Conservation (phyloP, 1,284 basidiomycete genomes). For the Malassezia dermatis region DNA sequence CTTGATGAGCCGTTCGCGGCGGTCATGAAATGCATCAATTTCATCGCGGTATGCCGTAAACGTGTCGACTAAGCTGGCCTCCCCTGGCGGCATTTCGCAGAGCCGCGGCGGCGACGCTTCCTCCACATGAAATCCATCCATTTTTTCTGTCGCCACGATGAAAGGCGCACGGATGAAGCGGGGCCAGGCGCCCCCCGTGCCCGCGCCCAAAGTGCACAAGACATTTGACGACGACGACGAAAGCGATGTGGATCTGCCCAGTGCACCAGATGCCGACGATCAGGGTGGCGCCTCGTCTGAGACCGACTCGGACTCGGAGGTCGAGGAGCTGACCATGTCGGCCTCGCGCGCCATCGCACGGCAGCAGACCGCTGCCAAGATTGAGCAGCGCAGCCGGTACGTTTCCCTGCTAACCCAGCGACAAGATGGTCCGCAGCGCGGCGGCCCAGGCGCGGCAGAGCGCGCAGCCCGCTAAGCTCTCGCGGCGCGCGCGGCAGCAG, state of each 20-base stretch:
- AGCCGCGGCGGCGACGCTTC: background rate
- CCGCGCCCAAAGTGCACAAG: background rate
- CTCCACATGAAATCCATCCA: conserved; percentile 4
- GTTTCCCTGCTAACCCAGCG: background rate
- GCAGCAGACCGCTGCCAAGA: background rate
- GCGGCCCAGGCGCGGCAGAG: conserved; percentile 4
- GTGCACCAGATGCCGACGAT: background rate
- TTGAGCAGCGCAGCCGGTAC: background rate
- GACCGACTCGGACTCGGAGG: conserved; percentile 1
- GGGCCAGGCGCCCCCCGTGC: background rate
- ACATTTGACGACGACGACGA: background rate
- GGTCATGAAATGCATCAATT: conserved; percentile 44
- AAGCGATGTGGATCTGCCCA: background rate
- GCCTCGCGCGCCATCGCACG: conserved; percentile 4
- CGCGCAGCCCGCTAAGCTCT: background rate
- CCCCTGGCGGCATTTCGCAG: background rate
- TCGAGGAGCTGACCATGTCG: conserved; percentile 13
- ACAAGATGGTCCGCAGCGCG: background rate
- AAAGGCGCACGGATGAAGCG: background rate
- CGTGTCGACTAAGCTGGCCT: background rate
- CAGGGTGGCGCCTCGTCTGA: background rate
- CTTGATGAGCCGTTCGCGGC: conserved; percentile 69
- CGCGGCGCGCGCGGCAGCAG: conserved; percentile 6
- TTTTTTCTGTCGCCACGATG: conserved; percentile 8
- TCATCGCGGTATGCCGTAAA: conserved; percentile 36